phyloP scores from a whole-genome alignment of 2,329 filamentous ascomycete species.

The Colletotrichum falcatum region DNA sequence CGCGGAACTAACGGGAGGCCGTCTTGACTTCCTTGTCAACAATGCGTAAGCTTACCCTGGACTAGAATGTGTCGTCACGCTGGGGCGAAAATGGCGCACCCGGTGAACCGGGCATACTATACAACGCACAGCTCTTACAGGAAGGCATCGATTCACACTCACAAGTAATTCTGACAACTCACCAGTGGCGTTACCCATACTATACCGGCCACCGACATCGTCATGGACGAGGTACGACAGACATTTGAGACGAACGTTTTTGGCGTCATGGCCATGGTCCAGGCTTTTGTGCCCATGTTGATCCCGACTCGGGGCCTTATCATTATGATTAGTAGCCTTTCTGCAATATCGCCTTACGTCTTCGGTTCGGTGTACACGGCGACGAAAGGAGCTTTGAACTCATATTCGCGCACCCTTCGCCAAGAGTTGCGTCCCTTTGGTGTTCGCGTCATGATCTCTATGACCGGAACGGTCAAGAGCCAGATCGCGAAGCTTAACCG shows the following conservation, averaged over 20 bases:
- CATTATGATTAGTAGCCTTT: conserved; percentile 66
- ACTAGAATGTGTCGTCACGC: not conserved
- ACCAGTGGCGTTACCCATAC: conserved; percentile 63
- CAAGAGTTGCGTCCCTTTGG: conserved; percentile 65
- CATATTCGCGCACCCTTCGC: conserved; percentile 65
- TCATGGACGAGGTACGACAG: conserved; percentile 63
- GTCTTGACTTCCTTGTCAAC: conserved; percentile 69
- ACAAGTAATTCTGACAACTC: conserved; percentile 8
- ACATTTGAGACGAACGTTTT: conserved; percentile 71
- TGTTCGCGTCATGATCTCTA: conserved; percentile 68
- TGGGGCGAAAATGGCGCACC: not conserved
- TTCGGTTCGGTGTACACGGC: conserved; percentile 67
- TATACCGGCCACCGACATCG: conserved; percentile 64
- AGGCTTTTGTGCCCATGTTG: conserved; percentile 62
- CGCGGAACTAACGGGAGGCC: conserved; percentile 61
- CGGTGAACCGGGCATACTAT: too few species aligned
- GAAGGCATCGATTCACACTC: too few species aligned
- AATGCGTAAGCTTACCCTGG: conserved; percentile 60
- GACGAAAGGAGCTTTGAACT: conserved; percentile 65
- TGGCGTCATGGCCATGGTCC: conserved; percentile 66
- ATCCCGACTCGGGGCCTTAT: conserved; percentile 64
- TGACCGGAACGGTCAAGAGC: conserved; percentile 65
- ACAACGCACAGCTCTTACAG: not conserved
- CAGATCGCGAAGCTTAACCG: conserved; percentile 60
- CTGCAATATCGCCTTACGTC: conserved; percentile 63